phyloP scores from a whole-genome alignment of 1,284 basidiomycete species.

The Leccinum pachyderme region DNA sequence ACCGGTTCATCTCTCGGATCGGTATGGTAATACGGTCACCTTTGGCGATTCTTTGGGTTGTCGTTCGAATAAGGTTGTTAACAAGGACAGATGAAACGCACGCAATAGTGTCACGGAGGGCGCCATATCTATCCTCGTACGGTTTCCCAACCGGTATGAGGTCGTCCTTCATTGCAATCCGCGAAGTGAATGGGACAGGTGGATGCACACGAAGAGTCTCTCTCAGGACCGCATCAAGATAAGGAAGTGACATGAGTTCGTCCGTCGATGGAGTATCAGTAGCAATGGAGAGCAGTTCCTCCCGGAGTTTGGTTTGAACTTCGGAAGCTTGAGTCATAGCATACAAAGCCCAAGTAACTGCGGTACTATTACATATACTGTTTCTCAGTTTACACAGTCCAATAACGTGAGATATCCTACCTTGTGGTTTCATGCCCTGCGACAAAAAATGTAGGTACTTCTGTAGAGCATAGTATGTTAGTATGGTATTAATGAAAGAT shows the following conservation, averaged over 20 bases:
- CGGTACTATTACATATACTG: constrained; percentile 37
- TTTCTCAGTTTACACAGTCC: not conserved
- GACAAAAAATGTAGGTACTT: constrained; percentile 41
- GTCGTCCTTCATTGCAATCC: constrained; percentile 53
- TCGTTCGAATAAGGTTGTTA: not conserved
- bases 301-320: constrained; percentile 65
- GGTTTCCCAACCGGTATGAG: constrained; percentile 53
- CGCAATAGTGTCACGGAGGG: constrained; percentile 28
- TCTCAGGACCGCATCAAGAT: constrained; percentile 62
- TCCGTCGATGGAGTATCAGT: constrained; percentile 59
- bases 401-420: constrained; percentile 24
- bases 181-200: constrained; percentile 55
- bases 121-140: constrained; percentile 42
- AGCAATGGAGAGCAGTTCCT: constrained; percentile 53
- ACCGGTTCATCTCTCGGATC: constrained; percentile 39
- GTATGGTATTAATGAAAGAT: not conserved
- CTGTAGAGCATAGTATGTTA: constrained; percentile 18
- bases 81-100: not conserved
- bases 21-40: constrained; percentile 40
- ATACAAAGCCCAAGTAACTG: constrained; percentile 61
- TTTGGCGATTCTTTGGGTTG: constrained; percentile 34
- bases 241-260: constrained; percentile 52
- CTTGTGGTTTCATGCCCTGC: constrained; percentile 82
- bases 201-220: constrained; percentile 67
- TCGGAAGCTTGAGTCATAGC: constrained; percentile 54